Evolutionary conservation across 768 basidiomycete species (phyloP).

Genomic region (Serendipita vermifera): DNA sequence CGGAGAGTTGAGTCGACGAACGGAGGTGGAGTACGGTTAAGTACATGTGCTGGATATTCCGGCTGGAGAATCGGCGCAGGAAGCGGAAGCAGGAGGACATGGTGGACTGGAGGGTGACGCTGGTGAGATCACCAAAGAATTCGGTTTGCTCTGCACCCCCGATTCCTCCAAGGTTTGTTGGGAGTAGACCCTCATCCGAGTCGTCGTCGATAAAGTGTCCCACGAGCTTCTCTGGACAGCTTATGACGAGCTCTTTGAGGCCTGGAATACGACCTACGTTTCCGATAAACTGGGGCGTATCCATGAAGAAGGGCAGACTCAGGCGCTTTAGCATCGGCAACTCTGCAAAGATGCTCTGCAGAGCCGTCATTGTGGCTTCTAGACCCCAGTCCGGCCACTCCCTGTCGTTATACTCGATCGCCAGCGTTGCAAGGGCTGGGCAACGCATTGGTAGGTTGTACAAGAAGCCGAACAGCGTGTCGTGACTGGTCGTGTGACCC

Average conservation of each 20-base stretch:
- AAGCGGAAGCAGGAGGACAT: constrained; percentile 4
- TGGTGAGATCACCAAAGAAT: not conserved
- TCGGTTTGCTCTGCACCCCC: not conserved
- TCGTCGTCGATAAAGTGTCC: not conserved
- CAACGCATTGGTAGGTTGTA: constrained; percentile 9
- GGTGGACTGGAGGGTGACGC: not conserved
- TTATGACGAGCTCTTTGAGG: not conserved
- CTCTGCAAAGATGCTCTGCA: not conserved
- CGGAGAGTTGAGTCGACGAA: not conserved
- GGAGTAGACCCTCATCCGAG: not conserved
- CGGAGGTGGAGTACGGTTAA: constrained; percentile 1
- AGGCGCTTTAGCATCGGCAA: not conserved
- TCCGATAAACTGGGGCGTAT: not conserved
- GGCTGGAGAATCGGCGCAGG: not conserved
- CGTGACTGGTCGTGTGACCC: not conserved
- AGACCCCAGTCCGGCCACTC: constrained; percentile 7
- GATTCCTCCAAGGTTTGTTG: not conserved
- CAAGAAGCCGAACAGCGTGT: constrained; percentile 3
- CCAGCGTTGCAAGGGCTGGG: not conserved
- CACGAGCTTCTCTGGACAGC: not conserved
- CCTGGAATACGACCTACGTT: not conserved
- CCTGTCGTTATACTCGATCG: not conserved
- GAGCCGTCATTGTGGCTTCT: constrained; percentile 5
- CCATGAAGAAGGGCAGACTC: constrained; percentile 4
- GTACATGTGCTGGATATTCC: not conserved